A percentile compares a stretch with the other conserved stretches of the same genome.
Evolutionary conservation across 2,329 filamentous ascomycete species (phyloP).

Genomic region (Metarhizium humberi): DNA sequence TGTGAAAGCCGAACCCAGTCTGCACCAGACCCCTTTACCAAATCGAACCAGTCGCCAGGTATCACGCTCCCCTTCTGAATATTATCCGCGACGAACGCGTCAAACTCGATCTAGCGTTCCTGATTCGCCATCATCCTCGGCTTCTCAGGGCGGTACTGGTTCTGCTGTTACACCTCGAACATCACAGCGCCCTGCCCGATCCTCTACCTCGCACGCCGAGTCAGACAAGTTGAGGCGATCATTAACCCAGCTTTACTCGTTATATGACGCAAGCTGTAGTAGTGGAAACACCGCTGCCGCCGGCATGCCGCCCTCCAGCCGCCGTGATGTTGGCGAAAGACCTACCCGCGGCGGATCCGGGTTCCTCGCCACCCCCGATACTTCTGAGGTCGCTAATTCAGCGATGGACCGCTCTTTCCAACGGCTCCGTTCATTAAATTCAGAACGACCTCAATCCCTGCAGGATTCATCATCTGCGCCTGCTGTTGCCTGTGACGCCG

Average conservation of each 20-base stretch:
- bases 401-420: constrained; percentile 22
- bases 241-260: constrained; percentile 16
- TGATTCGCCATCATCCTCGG: constrained; percentile 17
- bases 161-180: constrained; percentile 13
- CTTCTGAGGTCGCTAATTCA: constrained; percentile 32
- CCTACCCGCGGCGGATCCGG: constrained; percentile 15
- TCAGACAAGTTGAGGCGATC: constrained; percentile 27
- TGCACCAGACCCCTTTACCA: constrained; percentile 16
- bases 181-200: constrained; percentile 17
- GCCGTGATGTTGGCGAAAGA: constrained; percentile 17
- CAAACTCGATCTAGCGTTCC: constrained; percentile 18
- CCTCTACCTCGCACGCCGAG: constrained; percentile 18
- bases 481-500: constrained; percentile 32
- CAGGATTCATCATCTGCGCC: constrained; percentile 32
- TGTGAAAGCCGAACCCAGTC: constrained; percentile 15
- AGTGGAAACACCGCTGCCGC: neutral
- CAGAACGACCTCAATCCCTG: constrained; percentile 33
- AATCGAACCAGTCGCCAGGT: constrained; percentile 19
- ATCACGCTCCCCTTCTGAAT: constrained; percentile 25
- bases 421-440: constrained; percentile 30
- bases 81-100: constrained; percentile 20
- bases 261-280: neutral
- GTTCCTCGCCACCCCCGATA: constrained; percentile 49
- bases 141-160: neutral
- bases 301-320: constrained; percentile 4